These are phyloP conservation scores for Ganoderma multipileum DNA, from an alignment of 1,284 basidiomycete species.

Conservation along the genomic window DNA sequence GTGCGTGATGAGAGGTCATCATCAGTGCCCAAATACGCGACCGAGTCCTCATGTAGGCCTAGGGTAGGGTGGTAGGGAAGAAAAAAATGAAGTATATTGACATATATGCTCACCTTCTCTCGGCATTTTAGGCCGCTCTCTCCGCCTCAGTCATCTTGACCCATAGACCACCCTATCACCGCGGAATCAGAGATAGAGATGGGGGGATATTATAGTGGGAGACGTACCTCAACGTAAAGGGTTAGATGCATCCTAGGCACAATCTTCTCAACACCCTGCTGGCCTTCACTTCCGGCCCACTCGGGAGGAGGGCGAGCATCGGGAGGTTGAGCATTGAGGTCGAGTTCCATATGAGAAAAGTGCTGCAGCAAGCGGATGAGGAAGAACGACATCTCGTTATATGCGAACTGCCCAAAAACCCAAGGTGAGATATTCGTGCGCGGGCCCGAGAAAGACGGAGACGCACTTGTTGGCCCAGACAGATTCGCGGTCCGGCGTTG, in stretches of 20 bases:
- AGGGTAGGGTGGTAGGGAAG: background rate
- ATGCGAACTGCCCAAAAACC: conserved; percentile 42
- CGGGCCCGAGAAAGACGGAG: background rate
- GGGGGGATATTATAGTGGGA: background rate
- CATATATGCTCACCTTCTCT: conserved; percentile 27
- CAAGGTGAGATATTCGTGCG: background rate
- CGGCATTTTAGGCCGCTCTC: conserved; percentile 14
- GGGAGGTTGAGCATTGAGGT: conserved; percentile 27
- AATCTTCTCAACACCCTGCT: conserved; percentile 28
- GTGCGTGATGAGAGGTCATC: background rate
- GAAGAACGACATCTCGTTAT: conserved; percentile 50
- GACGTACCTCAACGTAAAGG: conserved; percentile 29
- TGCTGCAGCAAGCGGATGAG: conserved; percentile 51
- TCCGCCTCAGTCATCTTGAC: conserved; percentile 36
- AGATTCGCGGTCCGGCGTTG: conserved; percentile 64
- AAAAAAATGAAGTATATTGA: background rate
- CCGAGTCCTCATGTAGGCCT: background rate
- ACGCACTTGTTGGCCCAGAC: conserved; percentile 61
- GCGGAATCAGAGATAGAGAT: background rate
- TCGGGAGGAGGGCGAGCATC: conserved; percentile 26
- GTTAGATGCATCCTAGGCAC: conserved; percentile 29
- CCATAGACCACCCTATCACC: conserved; percentile 37
- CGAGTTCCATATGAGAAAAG: conserved; percentile 53
- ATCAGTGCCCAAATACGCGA: background rate
- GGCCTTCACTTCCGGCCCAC: conserved; percentile 28